A percentile compares a stretch with the other conserved stretches of the same genome.
phyloP scores from a whole-genome alignment of 495 filamentous ascomycete genomes.

The Viridothelium virens region DNA sequence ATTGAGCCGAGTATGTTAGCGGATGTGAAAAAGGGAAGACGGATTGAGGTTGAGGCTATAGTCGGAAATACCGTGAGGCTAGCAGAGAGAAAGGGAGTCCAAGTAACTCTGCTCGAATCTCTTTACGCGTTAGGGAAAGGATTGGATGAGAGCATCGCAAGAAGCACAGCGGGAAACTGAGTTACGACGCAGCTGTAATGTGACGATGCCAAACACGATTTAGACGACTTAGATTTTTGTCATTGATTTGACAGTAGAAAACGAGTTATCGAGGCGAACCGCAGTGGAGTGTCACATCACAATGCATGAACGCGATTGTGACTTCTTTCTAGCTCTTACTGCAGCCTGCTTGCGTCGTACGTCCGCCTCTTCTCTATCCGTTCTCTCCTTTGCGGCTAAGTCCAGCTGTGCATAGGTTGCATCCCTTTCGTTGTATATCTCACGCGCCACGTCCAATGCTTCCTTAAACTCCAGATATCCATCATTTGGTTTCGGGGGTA shows the following conservation, averaged over 20 bases:
- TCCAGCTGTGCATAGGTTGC: not conserved
- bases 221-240: not conserved
- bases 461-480: not conserved
- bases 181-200: not conserved
- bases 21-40: slow-evolving; percentile 36
- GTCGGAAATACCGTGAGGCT: slow-evolving; percentile 44
- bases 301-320: not conserved
- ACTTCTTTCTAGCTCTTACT: not conserved
- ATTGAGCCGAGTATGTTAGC: slow-evolving; percentile 45
- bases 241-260: too few species aligned
- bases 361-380: not conserved
- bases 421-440: not conserved
- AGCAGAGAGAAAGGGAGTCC: slow-evolving; percentile 37
- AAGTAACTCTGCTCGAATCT: slow-evolving; percentile 38
- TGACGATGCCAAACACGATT: not conserved
- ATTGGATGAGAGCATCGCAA: slow-evolving; percentile 25
- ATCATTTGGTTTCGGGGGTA: not conserved
- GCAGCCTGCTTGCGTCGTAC: not conserved
- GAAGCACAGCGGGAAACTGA: not conserved
- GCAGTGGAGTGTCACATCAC: not conserved
- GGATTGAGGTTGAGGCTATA: slow-evolving; percentile 48
- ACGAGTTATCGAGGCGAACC: not conserved
- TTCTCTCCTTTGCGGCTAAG: not conserved
- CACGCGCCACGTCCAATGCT: not conserved
- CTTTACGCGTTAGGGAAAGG: slow-evolving; percentile 30